Conservation (phyloP, 257 asterid genomes). For the Salvia rosmarinus region DNA sequence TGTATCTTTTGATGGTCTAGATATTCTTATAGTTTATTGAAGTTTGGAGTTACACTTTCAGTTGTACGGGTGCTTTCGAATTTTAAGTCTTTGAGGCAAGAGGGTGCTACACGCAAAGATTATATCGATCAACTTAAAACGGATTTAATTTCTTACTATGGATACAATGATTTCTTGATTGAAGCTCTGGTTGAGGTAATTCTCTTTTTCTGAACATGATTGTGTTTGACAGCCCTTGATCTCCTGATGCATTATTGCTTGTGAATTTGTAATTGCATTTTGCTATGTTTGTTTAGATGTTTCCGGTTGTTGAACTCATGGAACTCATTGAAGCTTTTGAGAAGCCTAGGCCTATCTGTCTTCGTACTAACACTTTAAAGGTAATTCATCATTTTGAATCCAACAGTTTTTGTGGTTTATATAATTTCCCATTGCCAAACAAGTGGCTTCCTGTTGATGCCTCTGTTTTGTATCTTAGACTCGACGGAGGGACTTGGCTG, state of each 20-base stretch:
- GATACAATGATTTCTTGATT: constrained; percentile 86
- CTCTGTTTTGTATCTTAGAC: constrained; percentile 49
- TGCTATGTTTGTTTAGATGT: constrained; percentile 56
- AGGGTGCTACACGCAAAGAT: constrained; percentile 71
- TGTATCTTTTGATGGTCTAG: neutral
- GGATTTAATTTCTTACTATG: constrained; percentile 78
- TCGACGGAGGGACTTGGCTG: constrained; percentile 97
- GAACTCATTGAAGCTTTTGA: constrained; percentile 95
- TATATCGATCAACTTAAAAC: constrained; percentile 71
- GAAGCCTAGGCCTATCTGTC: constrained; percentile 88
- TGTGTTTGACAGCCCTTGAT: neutral
- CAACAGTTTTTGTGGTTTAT: neutral
- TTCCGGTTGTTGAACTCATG: constrained; percentile 86
- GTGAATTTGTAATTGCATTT: constrained; percentile 29
- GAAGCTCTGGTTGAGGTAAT: constrained; percentile 81
- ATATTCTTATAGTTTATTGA: constrained; percentile 13
- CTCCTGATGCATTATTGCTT: constrained; percentile 20
- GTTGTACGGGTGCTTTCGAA: constrained; percentile 88
- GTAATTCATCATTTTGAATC: constrained; percentile 37
- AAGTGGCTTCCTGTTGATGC: constrained; percentile 29
- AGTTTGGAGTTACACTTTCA: constrained; percentile 43
- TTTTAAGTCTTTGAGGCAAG: constrained; percentile 73
- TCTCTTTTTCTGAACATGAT: constrained; percentile 12
- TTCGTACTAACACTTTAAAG: constrained; percentile 90
- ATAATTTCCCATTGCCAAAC: constrained; percentile 13